Evolutionary conservation across 495 filamentous ascomycete species (phyloP).

Genomic region (Amphirosellinia nigrospora): DNA sequence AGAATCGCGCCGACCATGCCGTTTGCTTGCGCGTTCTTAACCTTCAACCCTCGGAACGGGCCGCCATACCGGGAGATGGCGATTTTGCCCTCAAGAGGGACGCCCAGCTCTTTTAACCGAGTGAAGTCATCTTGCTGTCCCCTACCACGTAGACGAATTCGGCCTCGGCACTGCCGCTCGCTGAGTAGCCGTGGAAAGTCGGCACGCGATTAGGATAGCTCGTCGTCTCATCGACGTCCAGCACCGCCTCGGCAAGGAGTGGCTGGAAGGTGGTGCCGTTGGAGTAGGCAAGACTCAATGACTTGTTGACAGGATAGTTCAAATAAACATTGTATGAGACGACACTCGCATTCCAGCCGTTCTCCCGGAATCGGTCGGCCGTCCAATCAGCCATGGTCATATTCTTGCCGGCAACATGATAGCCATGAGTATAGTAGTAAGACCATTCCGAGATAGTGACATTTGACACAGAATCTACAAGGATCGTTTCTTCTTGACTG

Average conservation of each 20-base stretch:
- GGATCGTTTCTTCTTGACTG: constrained; percentile 33
- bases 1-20: constrained; percentile 83
- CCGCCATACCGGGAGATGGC: constrained; percentile 79
- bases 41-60: constrained; percentile 82
- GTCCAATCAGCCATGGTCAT: constrained; percentile 72
- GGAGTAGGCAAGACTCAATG: constrained; percentile 62
- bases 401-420: constrained; percentile 47
- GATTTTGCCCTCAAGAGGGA: constrained; percentile 79
- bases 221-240: constrained; percentile 76
- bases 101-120: constrained; percentile 70
- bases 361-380: constrained; percentile 74
- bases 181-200: constrained; percentile 89
- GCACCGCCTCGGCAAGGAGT: constrained; percentile 75
- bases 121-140: constrained; percentile 80
- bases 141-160: constrained; percentile 72
- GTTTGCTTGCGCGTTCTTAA: constrained; percentile 82
- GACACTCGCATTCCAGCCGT: constrained; percentile 72
- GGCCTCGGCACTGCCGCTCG: constrained; percentile 79
- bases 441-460: constrained; percentile 40
- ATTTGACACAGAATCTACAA: constrained; percentile 38
- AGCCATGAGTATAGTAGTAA: constrained; percentile 46
- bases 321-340: constrained; percentile 80
- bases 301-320: constrained; percentile 80
- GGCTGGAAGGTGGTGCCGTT: constrained; percentile 72
- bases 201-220: constrained; percentile 72